Percentiles rank a stretch among this genome's conserved stretches.
Conservation (phyloP, 2,329 filamentous ascomycete species). For the Pyrenophora teres region DNA sequence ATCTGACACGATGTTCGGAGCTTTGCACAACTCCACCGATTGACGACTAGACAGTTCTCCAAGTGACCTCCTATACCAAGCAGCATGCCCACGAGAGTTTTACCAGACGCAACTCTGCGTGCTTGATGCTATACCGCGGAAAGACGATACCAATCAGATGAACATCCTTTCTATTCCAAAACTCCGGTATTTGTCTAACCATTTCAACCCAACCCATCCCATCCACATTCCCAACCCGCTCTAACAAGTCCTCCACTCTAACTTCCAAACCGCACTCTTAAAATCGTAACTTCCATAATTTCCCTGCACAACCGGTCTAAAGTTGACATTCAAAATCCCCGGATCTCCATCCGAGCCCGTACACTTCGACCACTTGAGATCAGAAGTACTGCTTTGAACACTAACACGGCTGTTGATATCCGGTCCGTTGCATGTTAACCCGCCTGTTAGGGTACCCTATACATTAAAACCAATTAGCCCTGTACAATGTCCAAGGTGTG, state of each 20-base stretch:
- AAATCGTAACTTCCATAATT: constrained; percentile 34
- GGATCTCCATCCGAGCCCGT: constrained; percentile 31
- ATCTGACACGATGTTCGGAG: too few relatives aligned
- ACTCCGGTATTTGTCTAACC: too few relatives aligned
- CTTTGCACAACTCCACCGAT: too few relatives aligned
- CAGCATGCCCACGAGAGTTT: too few relatives aligned
- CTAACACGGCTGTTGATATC: constrained; percentile 36
- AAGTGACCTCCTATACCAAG: too few relatives aligned
- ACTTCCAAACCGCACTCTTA: constrained; percentile 33
- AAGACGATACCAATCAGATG: too few relatives aligned
- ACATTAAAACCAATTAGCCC: not conserved
- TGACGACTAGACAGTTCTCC: too few relatives aligned
- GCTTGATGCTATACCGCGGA: too few relatives aligned
- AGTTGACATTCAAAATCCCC: constrained; percentile 41
- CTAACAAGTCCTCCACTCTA: constrained; percentile 39
- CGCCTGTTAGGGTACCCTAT: constrained; percentile 26
- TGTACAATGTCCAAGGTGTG: not conserved
- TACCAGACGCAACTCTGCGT: too few relatives aligned
- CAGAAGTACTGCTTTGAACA: constrained; percentile 25
- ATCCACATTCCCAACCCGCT: not conserved
- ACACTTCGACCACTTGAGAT: constrained; percentile 39
- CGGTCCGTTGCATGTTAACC: constrained; percentile 29
- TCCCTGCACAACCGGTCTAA: constrained; percentile 35
- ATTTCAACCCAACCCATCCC: too few relatives aligned
- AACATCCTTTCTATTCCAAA: too few relatives aligned